Evolutionary conservation across 768 basidiomycete species (phyloP), one percentile per base, ranked within the genome.

Genomic region (Trametes elegans): DNA sequence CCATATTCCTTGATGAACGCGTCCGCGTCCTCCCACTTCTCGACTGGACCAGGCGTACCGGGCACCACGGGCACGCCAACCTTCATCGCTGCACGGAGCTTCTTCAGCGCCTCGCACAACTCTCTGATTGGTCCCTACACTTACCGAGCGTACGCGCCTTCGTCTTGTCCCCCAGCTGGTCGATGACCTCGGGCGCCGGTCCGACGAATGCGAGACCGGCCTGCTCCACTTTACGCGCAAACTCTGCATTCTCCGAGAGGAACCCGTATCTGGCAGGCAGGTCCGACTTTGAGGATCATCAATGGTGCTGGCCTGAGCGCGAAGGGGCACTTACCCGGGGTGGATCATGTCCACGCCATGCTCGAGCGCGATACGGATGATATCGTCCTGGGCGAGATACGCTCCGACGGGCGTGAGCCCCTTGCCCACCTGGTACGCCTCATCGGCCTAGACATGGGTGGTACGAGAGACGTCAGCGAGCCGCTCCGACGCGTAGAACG

Each of bases 341-440:
- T 98, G 97, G 68, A 99, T 98, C 97, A 99, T 98, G 70, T 98
- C 96, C 23, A 99, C 97, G 23, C 93, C 95, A 71, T 98, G 94
- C 72, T 98, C 95, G 39, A 98, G 80, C n/a, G 94, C 93, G 62
- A 94, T 88, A 60, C 85, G 77, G 73, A 99, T 94, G 72, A 99
- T 98, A 66, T 97, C 94, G 64, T 98, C 93, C 70, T 98, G 95
- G 2, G 95, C 88, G 60, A 99, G 88, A 72, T 99, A 99, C 9
- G 97, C 97, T 16, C 79, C 97, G 35, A 99, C 97, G 28, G 97
- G 97, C 13, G 95, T 94, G 46, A 98, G 73, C 8, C 97, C 97
- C 66, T 90, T 93, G 51, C 97, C 97, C 60, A 98, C 97, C 73
- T 93, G 90, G 73, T 99, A 99, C 1, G 95, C 94, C 74, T 99